These are phyloP conservation scores for Penicillium aurantiogriseum DNA, from an alignment of 2,329 filamentous ascomycete species.

Conservation along the genomic window DNA sequence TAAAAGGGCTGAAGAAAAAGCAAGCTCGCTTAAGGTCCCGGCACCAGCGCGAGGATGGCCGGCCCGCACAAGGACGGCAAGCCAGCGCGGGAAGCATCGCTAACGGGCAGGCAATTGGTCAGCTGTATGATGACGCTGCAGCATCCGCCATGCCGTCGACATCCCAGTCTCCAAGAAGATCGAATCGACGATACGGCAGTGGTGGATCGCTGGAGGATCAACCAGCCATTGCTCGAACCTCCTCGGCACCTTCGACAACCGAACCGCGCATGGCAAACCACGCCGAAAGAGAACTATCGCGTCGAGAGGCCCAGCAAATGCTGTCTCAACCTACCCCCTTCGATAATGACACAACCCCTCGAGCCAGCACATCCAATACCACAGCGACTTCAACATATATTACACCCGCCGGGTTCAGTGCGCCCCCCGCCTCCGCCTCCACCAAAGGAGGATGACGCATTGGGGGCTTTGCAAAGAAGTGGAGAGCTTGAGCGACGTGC, in stretches of 20 bases:
- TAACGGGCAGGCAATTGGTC: conserved; percentile 47
- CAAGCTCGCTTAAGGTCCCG: conserved; percentile 77
- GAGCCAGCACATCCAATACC: conserved; percentile 23
- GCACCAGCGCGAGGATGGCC: conserved; percentile 51
- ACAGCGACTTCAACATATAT: conserved; percentile 26
- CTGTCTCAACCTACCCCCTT: conserved; percentile 65
- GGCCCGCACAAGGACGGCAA: conserved; percentile 40
- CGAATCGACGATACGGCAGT: conserved; percentile 39
- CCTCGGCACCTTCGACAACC: conserved; percentile 27
- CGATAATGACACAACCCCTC: conserved; percentile 51
- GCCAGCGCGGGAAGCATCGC: conserved; percentile 49
- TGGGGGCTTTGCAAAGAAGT: conserved; percentile 85
- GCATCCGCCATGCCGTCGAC: conserved; percentile 23
- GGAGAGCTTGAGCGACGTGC: conserved; percentile 90
- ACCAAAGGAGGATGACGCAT: conserved; percentile 81
- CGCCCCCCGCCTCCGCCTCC: conserved; percentile 77
- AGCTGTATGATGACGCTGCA: conserved; percentile 44
- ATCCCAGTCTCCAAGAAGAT: conserved; percentile 35
- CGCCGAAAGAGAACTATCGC: conserved; percentile 41
- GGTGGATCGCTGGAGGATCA: conserved; percentile 41
- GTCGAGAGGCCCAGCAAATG: conserved; percentile 40
- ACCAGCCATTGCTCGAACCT: conserved; percentile 26
- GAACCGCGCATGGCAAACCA: conserved; percentile 33
- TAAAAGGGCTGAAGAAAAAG: conserved; percentile 95
- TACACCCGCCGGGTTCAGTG: conserved; percentile 33